Evolutionary conservation across 768 basidiomycete species (phyloP).

Genomic region (Trametopsis cervina): DNA sequence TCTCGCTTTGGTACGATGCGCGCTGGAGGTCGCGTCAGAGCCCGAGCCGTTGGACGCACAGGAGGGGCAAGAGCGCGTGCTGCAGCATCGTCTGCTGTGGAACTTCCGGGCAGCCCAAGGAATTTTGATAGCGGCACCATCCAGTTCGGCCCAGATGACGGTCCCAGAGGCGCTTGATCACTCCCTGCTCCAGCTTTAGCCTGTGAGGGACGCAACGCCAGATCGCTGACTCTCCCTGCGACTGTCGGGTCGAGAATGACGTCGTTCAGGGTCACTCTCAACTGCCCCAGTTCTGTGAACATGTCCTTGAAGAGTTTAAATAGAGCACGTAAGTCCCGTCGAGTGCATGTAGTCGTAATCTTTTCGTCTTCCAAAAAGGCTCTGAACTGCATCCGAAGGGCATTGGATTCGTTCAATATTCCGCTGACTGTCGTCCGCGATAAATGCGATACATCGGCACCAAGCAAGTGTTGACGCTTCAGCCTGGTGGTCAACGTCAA

Average conservation of each 20-base stretch:
- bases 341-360: slow-evolving; percentile 49
- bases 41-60: slow-evolving; percentile 16
- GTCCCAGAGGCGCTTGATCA: slow-evolving; percentile 24
- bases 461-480: slow-evolving; percentile 82
- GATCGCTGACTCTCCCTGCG: slow-evolving; percentile 65
- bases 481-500: slow-evolving; percentile 83
- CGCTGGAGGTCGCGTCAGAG: slow-evolving; percentile 24
- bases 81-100: slow-evolving; percentile 22
- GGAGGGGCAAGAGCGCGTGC: slow-evolving; percentile 20
- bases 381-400: slow-evolving; percentile 70
- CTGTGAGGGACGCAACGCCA: slow-evolving; percentile 56
- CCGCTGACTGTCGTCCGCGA: slow-evolving; percentile 74
- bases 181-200: slow-evolving; percentile 34
- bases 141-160: slow-evolving; percentile 46
- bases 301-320: slow-evolving; percentile 83
- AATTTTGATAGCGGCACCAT: slow-evolving; percentile 83
- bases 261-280: slow-evolving; percentile 82
- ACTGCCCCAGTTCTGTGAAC: slow-evolving; percentile 73
- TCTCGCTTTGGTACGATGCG: slow-evolving; percentile 71
- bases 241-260: slow-evolving; percentile 81
- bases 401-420: slow-evolving; percentile 63
- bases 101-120: slow-evolving; percentile 40
- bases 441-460: slow-evolving; percentile 81
- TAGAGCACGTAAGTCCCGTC: slow-evolving; percentile 75
- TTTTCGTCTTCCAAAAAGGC: slow-evolving; percentile 70